Conservation (phyloP, 805 yeast genomes). For the Pichia phayaonensis region DNA sequence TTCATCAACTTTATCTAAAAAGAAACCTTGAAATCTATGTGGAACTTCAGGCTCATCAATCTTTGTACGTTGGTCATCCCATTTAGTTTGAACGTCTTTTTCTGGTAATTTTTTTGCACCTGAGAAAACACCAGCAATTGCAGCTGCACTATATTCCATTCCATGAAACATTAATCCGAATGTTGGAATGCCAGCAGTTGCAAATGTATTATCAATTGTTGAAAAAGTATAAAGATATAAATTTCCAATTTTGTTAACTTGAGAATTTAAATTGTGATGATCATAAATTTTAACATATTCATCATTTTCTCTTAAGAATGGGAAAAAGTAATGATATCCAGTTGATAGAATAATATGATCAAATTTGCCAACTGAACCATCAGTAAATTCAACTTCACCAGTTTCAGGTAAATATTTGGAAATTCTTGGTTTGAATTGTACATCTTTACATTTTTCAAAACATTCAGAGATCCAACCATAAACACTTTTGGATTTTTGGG, state of each 20-base stretch:
- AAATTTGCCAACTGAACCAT: slow-evolving; percentile 27
- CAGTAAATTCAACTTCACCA: slow-evolving; percentile 22
- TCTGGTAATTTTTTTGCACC: slow-evolving; percentile 33
- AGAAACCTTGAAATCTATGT: slow-evolving; percentile 12
- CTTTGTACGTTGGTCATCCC: slow-evolving; percentile 18
- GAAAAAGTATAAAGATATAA: slow-evolving; percentile 30
- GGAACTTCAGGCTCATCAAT: slow-evolving; percentile 14
- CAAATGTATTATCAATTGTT: slow-evolving; percentile 37
- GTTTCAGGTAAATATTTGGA: slow-evolving; percentile 11
- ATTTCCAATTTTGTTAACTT: slow-evolving; percentile 16
- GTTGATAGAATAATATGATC: slow-evolving; percentile 42
- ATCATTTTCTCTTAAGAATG: slow-evolving; percentile 24
- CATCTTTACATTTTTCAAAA: slow-evolving; percentile 9
- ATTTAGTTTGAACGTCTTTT: slow-evolving; percentile 30
- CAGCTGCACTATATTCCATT: slow-evolving; percentile 46
- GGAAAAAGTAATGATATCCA: slow-evolving; percentile 42
- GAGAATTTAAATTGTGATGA: not conserved
- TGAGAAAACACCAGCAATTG: slow-evolving; percentile 52
- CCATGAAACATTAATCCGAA: slow-evolving; percentile 41
- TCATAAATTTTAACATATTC: slow-evolving; percentile 11
- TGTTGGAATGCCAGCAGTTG: slow-evolving; percentile 33
- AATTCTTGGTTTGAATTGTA: slow-evolving; percentile 17
- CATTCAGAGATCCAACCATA: slow-evolving; percentile 14
- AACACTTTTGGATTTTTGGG: slow-evolving; percentile 19
- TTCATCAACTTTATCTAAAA: slow-evolving; percentile 10